phyloP scores from a whole-genome alignment of 2,329 filamentous ascomycete species.

The Phialemonium atrogriseum region DNA sequence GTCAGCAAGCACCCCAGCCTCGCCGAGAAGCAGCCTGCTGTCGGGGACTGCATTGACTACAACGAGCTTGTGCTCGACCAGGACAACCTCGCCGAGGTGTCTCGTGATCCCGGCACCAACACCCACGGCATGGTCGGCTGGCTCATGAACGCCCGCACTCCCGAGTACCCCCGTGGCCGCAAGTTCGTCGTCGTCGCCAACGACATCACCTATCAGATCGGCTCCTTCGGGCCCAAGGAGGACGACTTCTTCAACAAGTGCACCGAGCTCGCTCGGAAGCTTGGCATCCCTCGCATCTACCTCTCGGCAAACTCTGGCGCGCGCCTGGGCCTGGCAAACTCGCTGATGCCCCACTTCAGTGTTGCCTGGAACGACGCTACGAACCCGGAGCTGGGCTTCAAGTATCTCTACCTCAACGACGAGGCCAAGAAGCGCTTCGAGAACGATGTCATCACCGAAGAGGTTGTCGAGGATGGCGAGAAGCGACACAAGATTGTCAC shows the following conservation, averaged over 20 bases:
- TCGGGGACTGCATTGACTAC: slow-evolving; percentile 88
- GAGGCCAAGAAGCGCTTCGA: slow-evolving; percentile 82
- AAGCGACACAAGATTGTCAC: slow-evolving; percentile 90
- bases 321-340: slow-evolving; percentile 90
- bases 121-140: slow-evolving; percentile 97
- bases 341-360: slow-evolving; percentile 94
- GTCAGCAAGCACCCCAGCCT: slow-evolving; percentile 66
- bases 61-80: slow-evolving; percentile 89
- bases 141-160: slow-evolving; percentile 89
- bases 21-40: slow-evolving; percentile 70
- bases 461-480: slow-evolving; percentile 78
- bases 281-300: slow-evolving; percentile 95
- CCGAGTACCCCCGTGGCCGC: slow-evolving; percentile 87
- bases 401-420: slow-evolving; percentile 89
- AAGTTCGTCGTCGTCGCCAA: slow-evolving; percentile 96
- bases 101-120: slow-evolving; percentile 91
- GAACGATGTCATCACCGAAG: slow-evolving; percentile 81
- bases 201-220: slow-evolving; percentile 99
- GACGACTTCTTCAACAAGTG: slow-evolving; percentile 99
- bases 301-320: slow-evolving; percentile 98
- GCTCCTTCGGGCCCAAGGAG: slow-evolving; percentile 92
- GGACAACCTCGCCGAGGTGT: slow-evolving; percentile 86
- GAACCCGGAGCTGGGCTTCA: slow-evolving; percentile 84
- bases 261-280: slow-evolving; percentile 86
- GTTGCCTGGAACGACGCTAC: slow-evolving; percentile 86